These are phyloP conservation scores for Endocarpon pusillum DNA, from an alignment of 495 filamentous ascomycete species.

Conservation along the genomic window DNA sequence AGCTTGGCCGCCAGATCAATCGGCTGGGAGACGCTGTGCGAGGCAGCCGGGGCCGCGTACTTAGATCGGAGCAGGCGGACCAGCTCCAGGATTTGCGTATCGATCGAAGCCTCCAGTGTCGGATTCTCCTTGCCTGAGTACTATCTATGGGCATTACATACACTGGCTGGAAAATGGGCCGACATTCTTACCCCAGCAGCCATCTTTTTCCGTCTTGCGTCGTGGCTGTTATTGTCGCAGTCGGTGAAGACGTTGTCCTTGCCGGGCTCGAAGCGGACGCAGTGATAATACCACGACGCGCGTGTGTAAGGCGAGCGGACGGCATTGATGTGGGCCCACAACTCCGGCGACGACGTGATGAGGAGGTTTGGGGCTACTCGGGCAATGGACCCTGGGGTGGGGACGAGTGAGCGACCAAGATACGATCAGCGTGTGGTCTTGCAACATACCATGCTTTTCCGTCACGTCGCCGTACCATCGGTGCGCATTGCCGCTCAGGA, in stretches of 20 bases:
- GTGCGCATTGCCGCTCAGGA: constrained; percentile 14
- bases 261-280: constrained; percentile 10
- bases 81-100: constrained; percentile 15
- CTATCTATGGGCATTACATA: too few relatives aligned
- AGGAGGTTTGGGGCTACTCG: constrained; percentile 11
- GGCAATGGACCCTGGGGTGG: constrained; percentile 13
- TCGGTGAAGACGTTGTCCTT: constrained; percentile 14
- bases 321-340: constrained; percentile 14
- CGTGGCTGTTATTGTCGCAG: constrained; percentile 13
- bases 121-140: constrained; percentile 27
- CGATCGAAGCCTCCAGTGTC: constrained; percentile 16
- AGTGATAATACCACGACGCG: constrained; percentile 15
- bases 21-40: constrained; percentile 7
- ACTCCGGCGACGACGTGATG: constrained; percentile 14
- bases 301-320: constrained; percentile 13
- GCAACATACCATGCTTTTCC: constrained; percentile 17
- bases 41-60: constrained; percentile 16
- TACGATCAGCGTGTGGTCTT: too few relatives aligned
- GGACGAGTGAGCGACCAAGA: too few relatives aligned
- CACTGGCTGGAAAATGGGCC: too few relatives aligned
- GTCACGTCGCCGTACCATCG: constrained; percentile 15
- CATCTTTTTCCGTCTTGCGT: constrained; percentile 14
- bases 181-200: constrained; percentile 12
- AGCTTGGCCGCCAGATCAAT: constrained; percentile 25
- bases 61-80: constrained; percentile 15